These are phyloP conservation scores for Psilocybe azurescens DNA, from an alignment of 768 basidiomycete species.

Conservation along the genomic window DNA sequence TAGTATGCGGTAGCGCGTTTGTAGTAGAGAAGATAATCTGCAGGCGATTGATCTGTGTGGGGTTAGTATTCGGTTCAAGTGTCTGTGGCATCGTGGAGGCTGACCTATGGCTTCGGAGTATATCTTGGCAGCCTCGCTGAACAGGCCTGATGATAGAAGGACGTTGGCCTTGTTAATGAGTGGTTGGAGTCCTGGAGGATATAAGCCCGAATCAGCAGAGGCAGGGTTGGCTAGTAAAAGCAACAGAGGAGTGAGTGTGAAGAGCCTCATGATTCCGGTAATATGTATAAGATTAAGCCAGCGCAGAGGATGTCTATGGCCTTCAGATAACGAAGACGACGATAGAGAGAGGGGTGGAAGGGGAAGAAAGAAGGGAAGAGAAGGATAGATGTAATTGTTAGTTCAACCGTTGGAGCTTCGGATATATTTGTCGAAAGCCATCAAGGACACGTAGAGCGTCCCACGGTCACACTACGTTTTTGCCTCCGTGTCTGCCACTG, in stretches of 20 bases:
- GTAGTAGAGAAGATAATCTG: slow-evolving; percentile 89
- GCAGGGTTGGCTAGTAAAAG: slow-evolving; percentile 28
- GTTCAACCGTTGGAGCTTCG: slow-evolving; percentile 14
- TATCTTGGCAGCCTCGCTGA: slow-evolving; percentile 77
- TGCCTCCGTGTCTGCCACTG: slow-evolving; percentile 3
- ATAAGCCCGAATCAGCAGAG: slow-evolving; percentile 48
- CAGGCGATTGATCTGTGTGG: slow-evolving; percentile 75
- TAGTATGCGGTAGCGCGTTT: slow-evolving; percentile 92
- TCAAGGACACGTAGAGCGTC: slow-evolving; percentile 26
- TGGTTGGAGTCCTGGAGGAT: slow-evolving; percentile 74
- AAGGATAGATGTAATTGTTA: slow-evolving; percentile 5
- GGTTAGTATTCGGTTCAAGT: neutral
- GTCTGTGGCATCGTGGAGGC: slow-evolving; percentile 7
- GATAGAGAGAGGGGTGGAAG: neutral
- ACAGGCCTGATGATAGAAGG: slow-evolving; percentile 76
- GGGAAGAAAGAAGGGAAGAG: slow-evolving; percentile 10
- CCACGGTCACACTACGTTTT: slow-evolving; percentile 22
- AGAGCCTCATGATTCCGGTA: slow-evolving; percentile 37
- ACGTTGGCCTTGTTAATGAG: slow-evolving; percentile 75
- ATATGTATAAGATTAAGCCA: slow-evolving; percentile 11
- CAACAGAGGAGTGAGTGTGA: slow-evolving; percentile 39
- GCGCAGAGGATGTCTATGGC: neutral
- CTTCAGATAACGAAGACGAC: neutral
- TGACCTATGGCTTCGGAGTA: slow-evolving; percentile 87
- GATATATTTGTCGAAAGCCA: slow-evolving; percentile 18